Evolutionary conservation across 257 asterid genomes (phyloP), one percentile per base, ranked within the genome.

Genomic region (Petunia axillaris): DNA sequence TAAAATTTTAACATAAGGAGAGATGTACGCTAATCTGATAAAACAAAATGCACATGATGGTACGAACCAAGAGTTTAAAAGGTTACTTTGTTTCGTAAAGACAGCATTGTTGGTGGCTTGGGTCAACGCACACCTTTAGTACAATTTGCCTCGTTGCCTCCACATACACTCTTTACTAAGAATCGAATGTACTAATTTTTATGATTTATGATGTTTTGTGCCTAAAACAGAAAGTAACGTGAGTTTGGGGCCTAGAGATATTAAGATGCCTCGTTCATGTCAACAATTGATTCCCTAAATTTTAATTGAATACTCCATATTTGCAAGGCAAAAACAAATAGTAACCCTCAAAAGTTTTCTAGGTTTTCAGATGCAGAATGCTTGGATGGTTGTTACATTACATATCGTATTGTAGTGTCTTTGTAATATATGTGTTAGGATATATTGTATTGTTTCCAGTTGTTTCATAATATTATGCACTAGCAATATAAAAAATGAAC

Each of bases 81-180:
- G 44, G 76, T 68, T 44, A 44, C 8, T 68, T 44, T 68, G 58
- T 68, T 68, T 44, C 16, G 44, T 68, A 8, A 57, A 68, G 76
- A 68, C 40, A 43, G 44, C 54, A 16, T 68, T 68, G 58, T 68
- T 43, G 58, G 76, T 16, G 58, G 76, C 76, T 43, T 54, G 55
- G 15, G 76, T 16, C 39, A 43, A n/a, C 38, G 54, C 54, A 41
- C 37, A 63, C 16, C n/a, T 64, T 37, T 37, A 64, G 0, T 63
- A 63, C 68, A 63, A 9, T 58, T 58, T 36, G n/a, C 16, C 55
- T 50, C 10, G 14, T 52, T 63, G n/a, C 44, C 36, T 35, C 67
- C 55, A 7, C 36, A 60, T 3, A 66, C 54, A 50, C 37, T 40
- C 55, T 44, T 44, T 44, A 44, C 43, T 68, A 57, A 68, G 74